Percentiles rank a stretch among this genome's conserved stretches.
Conservation (phyloP, 1,284 basidiomycete species). For the Ustilago loliicola region DNA sequence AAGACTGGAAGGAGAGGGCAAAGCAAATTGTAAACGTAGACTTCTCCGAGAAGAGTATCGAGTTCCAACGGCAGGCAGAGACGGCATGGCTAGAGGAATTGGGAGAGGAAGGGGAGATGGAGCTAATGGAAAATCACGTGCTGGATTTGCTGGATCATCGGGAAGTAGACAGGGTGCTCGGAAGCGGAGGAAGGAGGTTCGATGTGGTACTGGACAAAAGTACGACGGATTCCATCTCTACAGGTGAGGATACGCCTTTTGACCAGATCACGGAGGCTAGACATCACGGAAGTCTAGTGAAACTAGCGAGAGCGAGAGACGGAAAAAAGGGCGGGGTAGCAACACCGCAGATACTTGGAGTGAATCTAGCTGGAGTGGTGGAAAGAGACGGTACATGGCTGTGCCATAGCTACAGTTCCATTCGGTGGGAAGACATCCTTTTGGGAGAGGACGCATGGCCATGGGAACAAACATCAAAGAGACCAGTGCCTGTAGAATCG, state of each 20-base stretch:
- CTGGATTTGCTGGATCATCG: conserved; percentile 34
- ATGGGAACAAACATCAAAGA: conserved; percentile 14
- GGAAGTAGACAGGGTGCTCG: neutral
- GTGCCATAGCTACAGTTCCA: conserved; percentile 45
- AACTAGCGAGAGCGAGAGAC: neutral
- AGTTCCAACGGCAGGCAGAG: conserved; percentile 17
- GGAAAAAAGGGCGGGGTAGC: conserved; percentile 6
- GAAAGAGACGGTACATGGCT: conserved; percentile 18
- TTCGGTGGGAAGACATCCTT: conserved; percentile 34
- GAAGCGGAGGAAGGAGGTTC: conserved; percentile 6
- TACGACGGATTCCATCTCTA: conserved; percentile 48
- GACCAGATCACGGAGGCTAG: conserved; percentile 5
- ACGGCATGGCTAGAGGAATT: neutral
- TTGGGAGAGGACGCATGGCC: neutral
- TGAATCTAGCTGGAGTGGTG: conserved; percentile 13
- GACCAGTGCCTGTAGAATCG: conserved; percentile 15
- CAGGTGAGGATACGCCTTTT: conserved; percentile 22
- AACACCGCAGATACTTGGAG: conserved; percentile 26
- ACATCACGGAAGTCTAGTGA: no score
- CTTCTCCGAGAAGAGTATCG: conserved; percentile 29
- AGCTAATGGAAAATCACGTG: conserved; percentile 30
- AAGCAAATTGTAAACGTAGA: conserved; percentile 37
- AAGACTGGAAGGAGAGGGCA: conserved; percentile 25
- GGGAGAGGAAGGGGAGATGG: neutral
- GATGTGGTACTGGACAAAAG: conserved; percentile 53